Conservation (phyloP, 73 alveolate species). For the Uronychia binucleata region DNA sequence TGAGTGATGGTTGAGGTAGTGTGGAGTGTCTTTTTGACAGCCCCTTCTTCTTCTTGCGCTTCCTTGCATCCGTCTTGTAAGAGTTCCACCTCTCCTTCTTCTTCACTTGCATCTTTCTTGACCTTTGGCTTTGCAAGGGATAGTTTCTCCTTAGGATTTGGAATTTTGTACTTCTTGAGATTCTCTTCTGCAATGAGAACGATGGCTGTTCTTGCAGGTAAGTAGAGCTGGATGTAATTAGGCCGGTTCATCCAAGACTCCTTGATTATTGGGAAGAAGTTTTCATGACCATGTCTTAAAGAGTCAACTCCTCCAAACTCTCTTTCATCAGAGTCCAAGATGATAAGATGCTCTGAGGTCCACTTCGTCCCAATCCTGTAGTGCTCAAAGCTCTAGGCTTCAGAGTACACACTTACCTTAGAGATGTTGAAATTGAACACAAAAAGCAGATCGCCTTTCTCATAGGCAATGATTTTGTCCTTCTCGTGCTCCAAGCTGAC, state of each 20-base stretch:
- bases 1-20: too few relatives aligned
- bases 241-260: constrained; percentile 82
- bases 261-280: constrained; percentile 78
- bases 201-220: constrained; percentile 91
- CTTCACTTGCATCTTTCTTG: too few relatives aligned
- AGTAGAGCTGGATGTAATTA: constrained; percentile 77
- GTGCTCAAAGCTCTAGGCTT: constrained; percentile 81
- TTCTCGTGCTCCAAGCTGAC: constrained; percentile 86
- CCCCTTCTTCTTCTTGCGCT: too few relatives aligned
- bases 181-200: constrained; percentile 77
- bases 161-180: not conserved
- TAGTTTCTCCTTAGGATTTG: not conserved
- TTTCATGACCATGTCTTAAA: constrained; percentile 80
- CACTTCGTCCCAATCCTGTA: constrained; percentile 91
- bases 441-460: constrained; percentile 91
- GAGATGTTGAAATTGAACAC: constrained; percentile 98
- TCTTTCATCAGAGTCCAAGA: constrained; percentile 94
- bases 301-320: constrained; percentile 94
- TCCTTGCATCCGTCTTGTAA: too few relatives aligned
- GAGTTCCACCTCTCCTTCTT: too few relatives aligned
- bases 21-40: too few relatives aligned
- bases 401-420: constrained; percentile 42
- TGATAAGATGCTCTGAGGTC: constrained; percentile 87
- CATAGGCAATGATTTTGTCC: constrained; percentile 92
- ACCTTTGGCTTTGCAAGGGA: not conserved